Conservation (phyloP, 108 stramenopile genomes). For the Discostella stelligeroides region DNA sequence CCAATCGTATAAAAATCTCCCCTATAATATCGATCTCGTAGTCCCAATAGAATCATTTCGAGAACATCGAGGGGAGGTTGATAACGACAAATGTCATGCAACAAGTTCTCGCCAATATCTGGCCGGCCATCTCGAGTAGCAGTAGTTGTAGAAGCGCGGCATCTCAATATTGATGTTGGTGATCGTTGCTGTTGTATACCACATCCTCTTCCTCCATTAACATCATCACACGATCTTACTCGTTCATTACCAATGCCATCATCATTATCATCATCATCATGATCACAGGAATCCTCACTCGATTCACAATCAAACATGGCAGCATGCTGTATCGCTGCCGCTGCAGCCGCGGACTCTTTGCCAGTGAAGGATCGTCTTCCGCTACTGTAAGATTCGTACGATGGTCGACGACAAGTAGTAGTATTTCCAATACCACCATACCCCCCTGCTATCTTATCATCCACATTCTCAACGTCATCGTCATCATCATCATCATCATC, state of each 20-base stretch:
- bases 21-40: constrained; percentile 11
- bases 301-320: constrained; percentile 7
- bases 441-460: too few relatives aligned
- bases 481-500: too few relatives aligned
- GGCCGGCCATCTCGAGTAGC: neutral
- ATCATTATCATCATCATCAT: neutral
- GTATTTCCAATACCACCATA: neutral
- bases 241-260: too few relatives aligned
- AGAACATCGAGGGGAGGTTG: constrained; percentile 39
- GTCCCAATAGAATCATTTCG: constrained; percentile 22
- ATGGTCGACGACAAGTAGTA: constrained; percentile 15
- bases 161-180: neutral
- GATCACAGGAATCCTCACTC: neutral
- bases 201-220: neutral
- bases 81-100: constrained; percentile 40
- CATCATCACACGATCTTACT: too few relatives aligned
- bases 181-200: neutral
- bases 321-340: constrained; percentile 27
- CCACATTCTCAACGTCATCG: too few relatives aligned
- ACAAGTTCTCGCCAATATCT: constrained; percentile 29
- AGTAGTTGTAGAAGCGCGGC: neutral
- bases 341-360: constrained; percentile 29
- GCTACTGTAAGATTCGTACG: constrained; percentile 30
- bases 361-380: constrained; percentile 39
- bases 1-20: constrained; percentile 19